Evolutionary conservation across 2,329 filamentous ascomycete species (phyloP).

Genomic region (Epichloe elymi): DNA sequence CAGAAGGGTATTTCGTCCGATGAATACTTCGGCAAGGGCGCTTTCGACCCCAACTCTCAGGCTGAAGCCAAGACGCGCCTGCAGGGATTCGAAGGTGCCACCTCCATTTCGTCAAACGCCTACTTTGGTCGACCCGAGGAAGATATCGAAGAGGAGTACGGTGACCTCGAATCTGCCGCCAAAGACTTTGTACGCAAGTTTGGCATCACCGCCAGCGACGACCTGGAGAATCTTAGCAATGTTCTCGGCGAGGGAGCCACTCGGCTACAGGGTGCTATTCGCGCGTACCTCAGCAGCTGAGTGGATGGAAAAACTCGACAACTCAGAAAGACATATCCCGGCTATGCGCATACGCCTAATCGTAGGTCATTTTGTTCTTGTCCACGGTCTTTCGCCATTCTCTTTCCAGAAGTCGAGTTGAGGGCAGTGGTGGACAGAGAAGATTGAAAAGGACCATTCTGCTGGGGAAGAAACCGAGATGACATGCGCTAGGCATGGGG

Average conservation of each 20-base stretch:
- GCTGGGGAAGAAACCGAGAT: not conserved
- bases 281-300: slow-evolving; percentile 49
- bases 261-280: slow-evolving; percentile 65
- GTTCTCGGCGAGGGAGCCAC: slow-evolving; percentile 75
- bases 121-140: slow-evolving; percentile 94
- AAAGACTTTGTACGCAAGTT: slow-evolving; percentile 95
- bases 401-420: no score
- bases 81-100: slow-evolving; percentile 85
- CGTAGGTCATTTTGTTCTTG: no score
- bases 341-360: no score
- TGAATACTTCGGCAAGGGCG: slow-evolving; percentile 90
- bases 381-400: no score
- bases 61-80: slow-evolving; percentile 78
- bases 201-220: slow-evolving; percentile 88
- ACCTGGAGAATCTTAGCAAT: slow-evolving; percentile 78
- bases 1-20: slow-evolving; percentile 97
- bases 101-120: slow-evolving; percentile 85
- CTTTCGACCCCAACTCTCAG: slow-evolving; percentile 68
- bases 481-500: not conserved
- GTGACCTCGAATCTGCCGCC: slow-evolving; percentile 81
- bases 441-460: not conserved
- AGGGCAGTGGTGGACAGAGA: no score
- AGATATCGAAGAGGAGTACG: slow-evolving; percentile 67
- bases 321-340: no score
- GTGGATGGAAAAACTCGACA: not conserved